Evolutionary conservation across 2,329 filamentous ascomycete genomes (phyloP).

Genomic region (Ophiostoma piceae): DNA sequence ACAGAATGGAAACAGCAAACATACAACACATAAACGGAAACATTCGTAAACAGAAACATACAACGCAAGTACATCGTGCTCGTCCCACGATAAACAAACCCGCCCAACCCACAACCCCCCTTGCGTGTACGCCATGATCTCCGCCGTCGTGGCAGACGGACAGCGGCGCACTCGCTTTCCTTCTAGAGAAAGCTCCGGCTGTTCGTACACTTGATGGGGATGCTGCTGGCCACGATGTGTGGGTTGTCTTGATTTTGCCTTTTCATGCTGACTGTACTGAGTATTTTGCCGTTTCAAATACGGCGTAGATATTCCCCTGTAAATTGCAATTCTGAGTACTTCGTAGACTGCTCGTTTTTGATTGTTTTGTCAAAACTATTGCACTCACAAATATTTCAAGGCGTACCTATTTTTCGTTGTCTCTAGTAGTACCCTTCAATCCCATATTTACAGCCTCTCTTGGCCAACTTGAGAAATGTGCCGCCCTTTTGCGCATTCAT

Average conservation of each 20-base stretch:
- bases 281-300: background rate
- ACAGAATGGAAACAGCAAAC: background rate
- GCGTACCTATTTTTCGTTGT: background rate
- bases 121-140: conserved; percentile 8
- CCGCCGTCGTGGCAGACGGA: background rate
- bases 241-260: background rate
- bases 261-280: background rate
- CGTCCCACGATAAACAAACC: background rate
- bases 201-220: conserved; percentile 1
- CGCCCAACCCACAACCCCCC: background rate
- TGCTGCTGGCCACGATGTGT: background rate
- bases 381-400: background rate
- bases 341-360: background rate
- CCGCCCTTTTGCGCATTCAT: background rate
- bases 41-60: background rate
- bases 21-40: background rate
- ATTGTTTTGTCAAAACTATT: background rate
- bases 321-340: too few relatives aligned
- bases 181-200: background rate
- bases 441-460: background rate
- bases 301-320: too few relatives aligned
- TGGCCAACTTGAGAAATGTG: background rate
- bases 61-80: background rate
- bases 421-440: background rate
- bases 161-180: background rate